Percentiles rank a stretch among this genome's conserved stretches.
These are phyloP conservation scores for Amphichorda felina DNA, from an alignment of 2,329 filamentous ascomycete genomes.

Conservation along the genomic window DNA sequence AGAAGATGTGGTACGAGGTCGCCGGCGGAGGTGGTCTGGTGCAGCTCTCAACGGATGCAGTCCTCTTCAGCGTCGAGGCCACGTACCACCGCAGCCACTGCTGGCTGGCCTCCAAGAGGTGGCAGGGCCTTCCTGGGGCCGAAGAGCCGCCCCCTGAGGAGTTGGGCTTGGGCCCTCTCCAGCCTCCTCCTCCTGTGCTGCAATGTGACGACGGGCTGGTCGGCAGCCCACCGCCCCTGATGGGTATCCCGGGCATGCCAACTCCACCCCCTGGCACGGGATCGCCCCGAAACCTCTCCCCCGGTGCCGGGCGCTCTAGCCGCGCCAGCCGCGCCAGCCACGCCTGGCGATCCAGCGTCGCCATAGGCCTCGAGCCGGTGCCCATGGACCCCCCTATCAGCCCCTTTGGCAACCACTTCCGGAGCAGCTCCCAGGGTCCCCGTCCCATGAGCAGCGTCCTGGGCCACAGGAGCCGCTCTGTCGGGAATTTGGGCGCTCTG, in stretches of 20 bases:
- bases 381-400: slow-evolving; percentile 19
- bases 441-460: slow-evolving; percentile 18
- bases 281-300: slow-evolving; percentile 25
- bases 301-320: slow-evolving; percentile 12
- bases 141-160: slow-evolving; percentile 15
- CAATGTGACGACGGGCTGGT: slow-evolving; percentile 14
- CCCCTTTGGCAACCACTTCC: slow-evolving; percentile 14
- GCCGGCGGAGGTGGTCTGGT: slow-evolving; percentile 49
- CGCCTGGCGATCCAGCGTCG: slow-evolving; percentile 27
- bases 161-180: slow-evolving; percentile 22
- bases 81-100: slow-evolving; percentile 47
- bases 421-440: slow-evolving; percentile 23
- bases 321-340: slow-evolving; percentile 18
- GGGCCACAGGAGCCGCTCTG: slow-evolving; percentile 16
- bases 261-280: slow-evolving; percentile 13
- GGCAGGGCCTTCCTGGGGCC: slow-evolving; percentile 26
- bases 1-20: slow-evolving; percentile 64
- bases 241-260: slow-evolving; percentile 9
- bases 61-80: slow-evolving; percentile 49
- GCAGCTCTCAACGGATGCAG: slow-evolving; percentile 46
- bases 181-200: slow-evolving; percentile 24
- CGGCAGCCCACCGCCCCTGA: slow-evolving; percentile 8
- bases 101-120: slow-evolving; percentile 39
- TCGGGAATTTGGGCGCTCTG: slow-evolving; percentile 20
- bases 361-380: slow-evolving; percentile 29